Evolutionary conservation across 129 eudicot species (phyloP).

Genomic region (Flaveria ramosissima): DNA sequence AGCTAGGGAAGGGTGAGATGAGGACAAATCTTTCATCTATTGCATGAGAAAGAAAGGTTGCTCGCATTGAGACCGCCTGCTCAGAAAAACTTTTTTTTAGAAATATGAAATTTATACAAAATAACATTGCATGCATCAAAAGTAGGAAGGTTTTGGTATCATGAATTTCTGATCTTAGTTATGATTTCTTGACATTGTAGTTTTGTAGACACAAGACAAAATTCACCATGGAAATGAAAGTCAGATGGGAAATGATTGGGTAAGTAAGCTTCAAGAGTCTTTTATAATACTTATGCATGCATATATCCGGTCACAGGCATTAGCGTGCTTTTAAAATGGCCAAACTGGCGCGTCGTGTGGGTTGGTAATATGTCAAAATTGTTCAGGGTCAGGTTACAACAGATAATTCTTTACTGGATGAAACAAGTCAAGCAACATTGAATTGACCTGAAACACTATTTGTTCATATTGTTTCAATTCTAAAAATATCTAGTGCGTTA

Average conservation of each 20-base stretch:
- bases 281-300: neutral
- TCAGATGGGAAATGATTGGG: neutral
- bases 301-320: neutral
- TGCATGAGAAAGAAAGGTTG: too few relatives aligned
- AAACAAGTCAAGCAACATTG: neutral
- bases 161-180: neutral
- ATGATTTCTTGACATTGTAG: slow-evolving; percentile 8
- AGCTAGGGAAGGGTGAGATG: too few relatives aligned
- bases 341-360: neutral
- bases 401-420: neutral
- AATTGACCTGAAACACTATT: neutral
- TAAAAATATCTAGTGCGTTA: neutral
- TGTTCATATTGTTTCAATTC: neutral
- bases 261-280: slow-evolving; percentile 9
- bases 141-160: slow-evolving; percentile 19
- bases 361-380: neutral
- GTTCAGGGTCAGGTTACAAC: neutral
- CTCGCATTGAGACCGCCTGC: too few relatives aligned
- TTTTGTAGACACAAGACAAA: slow-evolving; percentile 10
- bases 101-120: too few relatives aligned
- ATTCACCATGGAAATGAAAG: neutral
- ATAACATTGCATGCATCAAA: neutral
- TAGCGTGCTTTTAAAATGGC: neutral
- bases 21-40: too few relatives aligned
- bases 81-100: too few relatives aligned